Evolutionary conservation across 2,329 filamentous ascomycete species (phyloP).

Genomic region (Penicillium sp.): DNA sequence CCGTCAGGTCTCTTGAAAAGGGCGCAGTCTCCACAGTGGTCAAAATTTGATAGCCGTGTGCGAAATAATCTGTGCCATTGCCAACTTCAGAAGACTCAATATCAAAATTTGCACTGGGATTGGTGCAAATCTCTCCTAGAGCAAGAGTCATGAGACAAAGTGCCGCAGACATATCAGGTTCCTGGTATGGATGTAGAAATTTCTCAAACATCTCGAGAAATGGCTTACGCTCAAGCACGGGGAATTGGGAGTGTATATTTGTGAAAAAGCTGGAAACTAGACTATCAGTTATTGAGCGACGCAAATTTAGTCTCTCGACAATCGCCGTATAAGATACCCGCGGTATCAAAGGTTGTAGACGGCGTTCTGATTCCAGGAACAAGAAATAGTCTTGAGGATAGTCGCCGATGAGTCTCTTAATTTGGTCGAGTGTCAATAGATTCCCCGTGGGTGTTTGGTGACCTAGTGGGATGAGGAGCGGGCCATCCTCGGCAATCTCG

Average conservation of each 20-base stretch:
- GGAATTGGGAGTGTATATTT: constrained; percentile 16
- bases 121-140: constrained; percentile 13
- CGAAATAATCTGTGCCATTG: constrained; percentile 17
- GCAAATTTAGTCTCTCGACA: not conserved
- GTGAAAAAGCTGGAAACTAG: constrained; percentile 12
- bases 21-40: constrained; percentile 1
- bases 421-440: constrained; percentile 11
- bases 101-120: constrained; percentile 6
- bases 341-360: constrained; percentile 3
- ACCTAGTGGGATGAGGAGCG: constrained; percentile 11
- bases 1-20: constrained; percentile 6
- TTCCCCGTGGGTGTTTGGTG: constrained; percentile 17
- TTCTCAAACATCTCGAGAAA: constrained; percentile 9
- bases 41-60: constrained; percentile 13
- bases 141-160: constrained; percentile 17
- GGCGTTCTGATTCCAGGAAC: constrained; percentile 14
- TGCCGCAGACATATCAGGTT: constrained; percentile 6
- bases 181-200: constrained; percentile 8
- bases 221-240: constrained; percentile 9
- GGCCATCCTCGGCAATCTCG: constrained; percentile 8
- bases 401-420: constrained; percentile 15
- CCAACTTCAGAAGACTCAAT: constrained; percentile 6
- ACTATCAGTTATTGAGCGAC: constrained; percentile 5
- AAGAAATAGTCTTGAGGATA: constrained; percentile 20
- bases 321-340: not conserved